Conservation (phyloP, 2,329 filamentous ascomycete genomes). For the Microdochium nivale region DNA sequence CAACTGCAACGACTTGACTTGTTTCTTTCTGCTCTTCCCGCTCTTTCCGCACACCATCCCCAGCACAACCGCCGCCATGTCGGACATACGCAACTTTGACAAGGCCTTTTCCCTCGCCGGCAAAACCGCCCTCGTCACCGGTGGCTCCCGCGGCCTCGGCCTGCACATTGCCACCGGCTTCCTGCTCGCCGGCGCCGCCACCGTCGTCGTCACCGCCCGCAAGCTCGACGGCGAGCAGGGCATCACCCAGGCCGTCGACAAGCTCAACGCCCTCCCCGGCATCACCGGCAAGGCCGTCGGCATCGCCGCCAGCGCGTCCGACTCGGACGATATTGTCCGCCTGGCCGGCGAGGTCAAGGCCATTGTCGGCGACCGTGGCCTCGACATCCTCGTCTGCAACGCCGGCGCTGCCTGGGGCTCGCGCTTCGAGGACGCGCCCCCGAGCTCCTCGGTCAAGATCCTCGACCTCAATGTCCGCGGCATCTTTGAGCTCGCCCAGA, state of each 20-base stretch:
- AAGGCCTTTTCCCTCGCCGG: constrained; percentile 21
- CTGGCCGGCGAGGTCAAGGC: constrained; percentile 45
- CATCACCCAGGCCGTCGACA: constrained; percentile 51
- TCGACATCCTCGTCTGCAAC: constrained; percentile 65
- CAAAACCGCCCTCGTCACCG: constrained; percentile 20
- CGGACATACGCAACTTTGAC: constrained; percentile 17
- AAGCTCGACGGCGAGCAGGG: constrained; percentile 51
- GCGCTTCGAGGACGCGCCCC: constrained; percentile 52
- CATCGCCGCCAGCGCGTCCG: constrained; percentile 57
- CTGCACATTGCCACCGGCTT: constrained; percentile 58
- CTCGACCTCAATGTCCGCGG: constrained; percentile 65
- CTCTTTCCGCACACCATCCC: background rate
- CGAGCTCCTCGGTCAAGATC: constrained; percentile 55
- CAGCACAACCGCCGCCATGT: constrained; percentile 12
- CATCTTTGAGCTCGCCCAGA: constrained; percentile 58
- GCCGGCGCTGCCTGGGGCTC: constrained; percentile 65
- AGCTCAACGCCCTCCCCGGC: constrained; percentile 53
- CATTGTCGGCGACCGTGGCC: constrained; percentile 45
- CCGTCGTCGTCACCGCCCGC: constrained; percentile 65
- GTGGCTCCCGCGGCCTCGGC: constrained; percentile 46
- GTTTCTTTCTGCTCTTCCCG: background rate
- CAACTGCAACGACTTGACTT: too few relatives aligned
- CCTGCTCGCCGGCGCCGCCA: constrained; percentile 60
- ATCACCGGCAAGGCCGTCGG: constrained; percentile 52
- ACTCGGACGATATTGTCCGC: constrained; percentile 50